Conservation (phyloP, 2,329 filamentous ascomycete genomes). For the Scedosporium apiospermum region DNA sequence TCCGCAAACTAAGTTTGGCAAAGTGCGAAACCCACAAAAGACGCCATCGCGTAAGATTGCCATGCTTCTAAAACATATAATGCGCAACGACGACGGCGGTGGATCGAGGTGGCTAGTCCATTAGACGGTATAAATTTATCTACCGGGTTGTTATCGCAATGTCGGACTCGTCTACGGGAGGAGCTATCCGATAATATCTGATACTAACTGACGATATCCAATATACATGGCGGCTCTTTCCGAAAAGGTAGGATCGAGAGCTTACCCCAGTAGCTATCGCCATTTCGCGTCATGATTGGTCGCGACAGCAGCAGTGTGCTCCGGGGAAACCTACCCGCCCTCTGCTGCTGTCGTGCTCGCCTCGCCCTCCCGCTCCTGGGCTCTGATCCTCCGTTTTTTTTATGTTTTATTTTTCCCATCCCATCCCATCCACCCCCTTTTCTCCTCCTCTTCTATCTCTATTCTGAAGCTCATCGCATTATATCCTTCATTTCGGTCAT, state of each 20-base stretch:
- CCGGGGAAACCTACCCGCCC: background rate
- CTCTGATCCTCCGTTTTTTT: background rate
- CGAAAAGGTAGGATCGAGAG: background rate
- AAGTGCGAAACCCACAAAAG: background rate
- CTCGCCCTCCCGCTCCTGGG: background rate
- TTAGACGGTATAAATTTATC: background rate
- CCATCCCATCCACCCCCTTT: background rate
- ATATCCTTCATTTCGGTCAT: background rate
- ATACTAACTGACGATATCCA: background rate
- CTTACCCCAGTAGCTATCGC: background rate
- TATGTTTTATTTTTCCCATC: background rate
- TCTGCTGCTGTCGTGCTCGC: background rate
- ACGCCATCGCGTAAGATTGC: background rate
- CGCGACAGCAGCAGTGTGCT: background rate
- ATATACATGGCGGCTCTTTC: constrained; percentile 2
- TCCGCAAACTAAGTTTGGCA: background rate
- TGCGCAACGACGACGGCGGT: background rate
- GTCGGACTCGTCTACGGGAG: background rate
- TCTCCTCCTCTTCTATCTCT: background rate
- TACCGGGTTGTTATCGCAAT: background rate
- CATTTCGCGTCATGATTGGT: constrained; percentile 2
- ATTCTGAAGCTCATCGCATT: background rate
- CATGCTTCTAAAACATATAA: background rate
- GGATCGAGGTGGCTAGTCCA: background rate
- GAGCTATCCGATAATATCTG: background rate